Evolutionary conservation across 306 rosid genomes (phyloP).

Genomic region (Cicer cuneatum): DNA sequence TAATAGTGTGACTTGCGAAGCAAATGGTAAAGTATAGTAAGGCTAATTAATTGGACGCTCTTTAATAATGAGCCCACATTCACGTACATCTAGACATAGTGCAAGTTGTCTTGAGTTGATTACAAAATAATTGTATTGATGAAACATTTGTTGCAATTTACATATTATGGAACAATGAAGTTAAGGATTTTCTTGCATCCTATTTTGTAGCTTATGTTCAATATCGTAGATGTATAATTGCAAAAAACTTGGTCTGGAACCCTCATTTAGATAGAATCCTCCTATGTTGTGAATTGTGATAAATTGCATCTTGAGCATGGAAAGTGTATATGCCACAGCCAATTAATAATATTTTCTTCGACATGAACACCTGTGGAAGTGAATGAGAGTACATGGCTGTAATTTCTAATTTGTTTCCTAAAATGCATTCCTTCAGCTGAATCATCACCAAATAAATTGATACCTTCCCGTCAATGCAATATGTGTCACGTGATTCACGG

Average conservation of each 20-base stretch:
- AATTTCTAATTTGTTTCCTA: background rate
- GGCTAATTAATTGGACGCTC: background rate
- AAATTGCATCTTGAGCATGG: background rate
- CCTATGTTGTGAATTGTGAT: background rate
- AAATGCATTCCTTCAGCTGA: background rate
- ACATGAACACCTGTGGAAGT: background rate
- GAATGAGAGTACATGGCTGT: background rate
- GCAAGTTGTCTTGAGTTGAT: background rate
- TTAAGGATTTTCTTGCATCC: background rate
- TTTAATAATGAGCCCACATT: background rate
- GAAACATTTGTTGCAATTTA: background rate
- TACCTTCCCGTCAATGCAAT: background rate
- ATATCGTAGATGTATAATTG: background rate
- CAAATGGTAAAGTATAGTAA: background rate
- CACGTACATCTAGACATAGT: background rate
- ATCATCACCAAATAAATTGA: too few species aligned
- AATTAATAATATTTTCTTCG: background rate
- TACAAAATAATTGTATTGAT: background rate
- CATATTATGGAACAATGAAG: background rate
- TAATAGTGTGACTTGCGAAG: background rate
- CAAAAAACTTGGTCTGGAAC: background rate
- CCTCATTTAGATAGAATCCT: background rate
- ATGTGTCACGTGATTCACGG: background rate
- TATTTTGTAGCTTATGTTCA: background rate
- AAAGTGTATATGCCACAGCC: background rate